Evolutionary conservation across 164 flowering plant species (phyloP).

Genomic region (Annona cherimola): DNA sequence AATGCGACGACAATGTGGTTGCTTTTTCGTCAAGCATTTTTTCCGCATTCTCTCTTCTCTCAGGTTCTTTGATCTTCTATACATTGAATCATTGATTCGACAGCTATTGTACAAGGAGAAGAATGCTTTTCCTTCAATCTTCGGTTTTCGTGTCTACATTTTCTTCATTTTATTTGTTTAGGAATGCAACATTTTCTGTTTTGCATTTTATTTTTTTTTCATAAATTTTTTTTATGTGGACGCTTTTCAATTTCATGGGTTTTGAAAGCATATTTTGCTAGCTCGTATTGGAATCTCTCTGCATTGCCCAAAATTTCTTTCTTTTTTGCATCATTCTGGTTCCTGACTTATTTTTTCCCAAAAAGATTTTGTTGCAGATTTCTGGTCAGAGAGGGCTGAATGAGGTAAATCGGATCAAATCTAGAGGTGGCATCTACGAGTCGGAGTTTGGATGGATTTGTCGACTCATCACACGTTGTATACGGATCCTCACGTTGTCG

Average conservation of each 20-base stretch:
- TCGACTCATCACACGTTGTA: not conserved
- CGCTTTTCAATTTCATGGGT: not conserved
- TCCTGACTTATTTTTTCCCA: not conserved
- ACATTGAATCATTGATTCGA: not conserved
- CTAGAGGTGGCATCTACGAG: not conserved
- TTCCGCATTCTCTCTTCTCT: not conserved
- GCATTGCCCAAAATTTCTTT: no score
- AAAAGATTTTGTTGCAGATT: not conserved
- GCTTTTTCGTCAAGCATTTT: not conserved
- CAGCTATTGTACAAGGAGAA: no score
- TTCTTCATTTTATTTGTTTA: no score
- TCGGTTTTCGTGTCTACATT: no score
- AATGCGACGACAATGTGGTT: no score
- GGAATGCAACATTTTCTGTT: not conserved
- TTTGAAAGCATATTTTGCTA: no score
- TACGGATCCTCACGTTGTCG: conserved; percentile 21
- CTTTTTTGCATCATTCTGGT: not conserved
- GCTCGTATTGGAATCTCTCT: not conserved
- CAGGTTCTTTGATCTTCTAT: not conserved
- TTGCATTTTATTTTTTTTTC: not conserved
- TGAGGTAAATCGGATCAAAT: not conserved
- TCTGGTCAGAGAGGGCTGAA: not conserved
- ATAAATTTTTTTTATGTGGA: no score
- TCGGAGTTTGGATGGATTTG: conserved; percentile 17
- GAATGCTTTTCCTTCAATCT: no score